Conservation (phyloP, 2,329 filamentous ascomycete species). For the Colletotrichum sp. region DNA sequence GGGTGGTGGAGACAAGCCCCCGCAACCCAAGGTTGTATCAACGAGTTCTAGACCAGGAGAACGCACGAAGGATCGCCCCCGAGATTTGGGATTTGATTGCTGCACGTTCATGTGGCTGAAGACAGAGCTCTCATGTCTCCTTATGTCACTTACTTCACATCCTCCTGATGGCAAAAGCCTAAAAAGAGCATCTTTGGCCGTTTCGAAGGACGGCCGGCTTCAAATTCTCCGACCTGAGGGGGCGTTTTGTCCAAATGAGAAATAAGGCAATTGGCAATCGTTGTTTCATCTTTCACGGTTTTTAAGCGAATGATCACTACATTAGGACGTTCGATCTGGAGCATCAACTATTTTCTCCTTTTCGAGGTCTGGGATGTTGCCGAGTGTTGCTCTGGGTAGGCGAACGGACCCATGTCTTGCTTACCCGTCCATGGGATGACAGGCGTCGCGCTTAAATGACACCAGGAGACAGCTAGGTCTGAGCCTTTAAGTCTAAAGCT, state of each 20-base stretch:
- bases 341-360: not conserved
- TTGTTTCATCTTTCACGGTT: not conserved
- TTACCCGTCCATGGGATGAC: not conserved
- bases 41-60: not conserved
- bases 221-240: not conserved
- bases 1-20: not conserved
- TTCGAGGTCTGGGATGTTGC: not conserved
- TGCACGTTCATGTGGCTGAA: not conserved
- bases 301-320: not conserved
- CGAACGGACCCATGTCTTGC: not conserved
- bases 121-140: not conserved
- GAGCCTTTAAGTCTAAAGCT: not conserved
- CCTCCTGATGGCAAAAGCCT: not conserved
- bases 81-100: not conserved
- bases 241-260: not conserved
- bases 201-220: not conserved
- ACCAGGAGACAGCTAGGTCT: not conserved
- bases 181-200: not conserved
- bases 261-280: not conserved
- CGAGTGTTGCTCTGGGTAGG: not conserved
- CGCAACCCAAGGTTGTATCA: not conserved
- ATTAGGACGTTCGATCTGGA: not conserved
- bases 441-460: not conserved
- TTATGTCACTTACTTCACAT: not conserved
- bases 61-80: not conserved